phyloP scores from a whole-genome alignment of 805 yeast genomes.

The Wilhelminamyces savonicus region DNA sequence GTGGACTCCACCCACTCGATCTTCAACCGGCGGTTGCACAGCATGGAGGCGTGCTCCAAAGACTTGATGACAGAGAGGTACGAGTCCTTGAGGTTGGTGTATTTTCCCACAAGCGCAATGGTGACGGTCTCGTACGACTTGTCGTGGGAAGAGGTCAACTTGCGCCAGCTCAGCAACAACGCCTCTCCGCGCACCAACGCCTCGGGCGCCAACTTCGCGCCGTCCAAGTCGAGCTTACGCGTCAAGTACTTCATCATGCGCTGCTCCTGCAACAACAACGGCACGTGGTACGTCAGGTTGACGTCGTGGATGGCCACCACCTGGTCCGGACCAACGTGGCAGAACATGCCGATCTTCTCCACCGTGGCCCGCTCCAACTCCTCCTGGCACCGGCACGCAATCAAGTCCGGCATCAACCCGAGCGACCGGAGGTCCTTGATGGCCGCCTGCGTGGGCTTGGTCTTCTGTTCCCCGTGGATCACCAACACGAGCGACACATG shows the following conservation, averaged over 20 bases:
- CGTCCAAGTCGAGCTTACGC: conserved; percentile 58
- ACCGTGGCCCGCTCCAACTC: conserved; percentile 78
- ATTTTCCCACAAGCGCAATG: conserved; percentile 96
- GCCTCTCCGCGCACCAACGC: conserved; percentile 60
- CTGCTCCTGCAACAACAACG: conserved; percentile 83
- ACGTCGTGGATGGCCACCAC: conserved; percentile 96
- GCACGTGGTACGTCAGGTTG: conserved; percentile 95
- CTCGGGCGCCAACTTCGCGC: conserved; percentile 35
- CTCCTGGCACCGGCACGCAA: conserved; percentile 94
- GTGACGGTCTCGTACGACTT: conserved; percentile 79
- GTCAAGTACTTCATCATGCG: conserved; percentile 68
- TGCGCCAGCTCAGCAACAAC: conserved; percentile 72
- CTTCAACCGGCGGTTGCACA: conserved; percentile 74
- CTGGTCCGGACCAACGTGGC: conserved; percentile 98
- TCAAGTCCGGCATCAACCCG: conserved; percentile 93
- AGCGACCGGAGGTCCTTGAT: conserved; percentile 92
- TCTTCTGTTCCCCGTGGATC: conserved; percentile 97
- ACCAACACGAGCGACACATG: conserved; percentile 98
- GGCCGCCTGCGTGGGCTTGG: conserved; percentile 99
- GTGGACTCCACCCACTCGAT: conserved; percentile 96
- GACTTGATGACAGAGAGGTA: conserved; percentile 93
- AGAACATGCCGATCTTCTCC: conserved; percentile 96
- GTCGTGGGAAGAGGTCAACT: conserved; percentile 74
- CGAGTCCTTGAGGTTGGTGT: conserved; percentile 91
- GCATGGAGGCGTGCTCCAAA: conserved; percentile 91